Conservation (phyloP, 1,139 yeast genomes). For the Debaryomyces coudertii region DNA sequence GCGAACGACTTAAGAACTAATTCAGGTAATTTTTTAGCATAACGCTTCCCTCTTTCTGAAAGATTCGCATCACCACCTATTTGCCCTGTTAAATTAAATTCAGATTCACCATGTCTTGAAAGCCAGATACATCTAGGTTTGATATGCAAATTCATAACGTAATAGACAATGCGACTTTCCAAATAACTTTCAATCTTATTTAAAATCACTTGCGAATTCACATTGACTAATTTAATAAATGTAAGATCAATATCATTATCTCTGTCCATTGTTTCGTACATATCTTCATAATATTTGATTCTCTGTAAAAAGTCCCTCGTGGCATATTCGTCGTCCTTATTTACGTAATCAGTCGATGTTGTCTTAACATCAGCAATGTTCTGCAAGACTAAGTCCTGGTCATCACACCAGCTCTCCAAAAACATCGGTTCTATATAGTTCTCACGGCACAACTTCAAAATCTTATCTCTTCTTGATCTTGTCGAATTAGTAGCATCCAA, state of each 20-base stretch:
- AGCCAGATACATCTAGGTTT: slow-evolving; percentile 92
- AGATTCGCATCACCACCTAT: slow-evolving; percentile 95
- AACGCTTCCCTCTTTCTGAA: slow-evolving; percentile 82
- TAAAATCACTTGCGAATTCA: slow-evolving; percentile 83
- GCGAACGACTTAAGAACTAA: slow-evolving; percentile 76
- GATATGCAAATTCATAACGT: slow-evolving; percentile 92
- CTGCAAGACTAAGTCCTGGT: slow-evolving; percentile 72
- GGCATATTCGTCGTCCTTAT: slow-evolving; percentile 72
- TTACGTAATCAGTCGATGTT: slow-evolving; percentile 84
- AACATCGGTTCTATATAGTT: slow-evolving; percentile 85
- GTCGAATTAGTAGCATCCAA: slow-evolving; percentile 86
- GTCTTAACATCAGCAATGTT: slow-evolving; percentile 86
- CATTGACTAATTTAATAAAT: slow-evolving; percentile 84
- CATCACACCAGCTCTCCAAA: slow-evolving; percentile 90
- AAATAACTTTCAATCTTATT: slow-evolving; percentile 86
- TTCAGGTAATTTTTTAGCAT: slow-evolving; percentile 81
- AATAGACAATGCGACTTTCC: slow-evolving; percentile 91
- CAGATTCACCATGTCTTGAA: slow-evolving; percentile 94
- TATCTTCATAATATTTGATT: slow-evolving; percentile 70
- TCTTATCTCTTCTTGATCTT: slow-evolving; percentile 65
- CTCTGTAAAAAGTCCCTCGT: slow-evolving; percentile 71
- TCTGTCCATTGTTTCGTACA: slow-evolving; percentile 72
- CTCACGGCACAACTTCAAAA: slow-evolving; percentile 63
- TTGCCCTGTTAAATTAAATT: slow-evolving; percentile 88
- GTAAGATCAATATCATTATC: slow-evolving; percentile 66